These are phyloP conservation scores for Paecilomyces sp. DNA, from an alignment of 2,329 filamentous ascomycete species.

Conservation along the genomic window DNA sequence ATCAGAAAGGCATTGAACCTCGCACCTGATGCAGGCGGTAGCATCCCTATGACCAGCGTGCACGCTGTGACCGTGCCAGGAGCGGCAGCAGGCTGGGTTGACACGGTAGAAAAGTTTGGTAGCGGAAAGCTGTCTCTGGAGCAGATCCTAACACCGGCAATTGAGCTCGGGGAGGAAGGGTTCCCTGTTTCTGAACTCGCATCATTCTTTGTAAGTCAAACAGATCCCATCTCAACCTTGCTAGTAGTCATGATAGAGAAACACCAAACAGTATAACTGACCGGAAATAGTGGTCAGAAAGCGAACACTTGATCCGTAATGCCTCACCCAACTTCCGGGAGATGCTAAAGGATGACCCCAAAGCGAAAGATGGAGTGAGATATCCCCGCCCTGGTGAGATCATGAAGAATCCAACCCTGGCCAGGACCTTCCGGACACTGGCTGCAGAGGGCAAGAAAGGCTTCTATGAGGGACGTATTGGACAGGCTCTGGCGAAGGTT, in stretches of 20 bases:
- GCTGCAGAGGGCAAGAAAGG: conserved; percentile 77
- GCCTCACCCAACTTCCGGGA: conserved; percentile 83
- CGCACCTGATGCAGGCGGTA: conserved; percentile 46
- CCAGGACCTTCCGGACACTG: conserved; percentile 71
- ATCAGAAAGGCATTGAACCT: conserved; percentile 65
- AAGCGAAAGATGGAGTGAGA: conserved; percentile 61
- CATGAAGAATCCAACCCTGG: conserved; percentile 77
- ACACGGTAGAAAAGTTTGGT: conserved; percentile 80
- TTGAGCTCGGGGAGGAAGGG: conserved; percentile 77
- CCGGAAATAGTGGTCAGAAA: conserved; percentile 58
- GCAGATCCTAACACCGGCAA: conserved; percentile 74
- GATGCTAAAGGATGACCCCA: conserved; percentile 73
- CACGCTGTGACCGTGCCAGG: conserved; percentile 84
- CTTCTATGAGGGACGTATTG: conserved; percentile 82
- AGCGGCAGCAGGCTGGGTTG: conserved; percentile 87
- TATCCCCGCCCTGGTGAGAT: conserved; percentile 76
- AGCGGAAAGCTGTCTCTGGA: conserved; percentile 73
- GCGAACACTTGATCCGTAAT: conserved; percentile 56
- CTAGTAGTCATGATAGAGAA: neutral
- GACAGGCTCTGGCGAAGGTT: conserved; percentile 71
- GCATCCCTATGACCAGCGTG: conserved; percentile 68
- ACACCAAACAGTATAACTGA: neutral
- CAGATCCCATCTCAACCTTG: neutral
- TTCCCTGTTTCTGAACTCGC: conserved; percentile 83
- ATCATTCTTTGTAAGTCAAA: conserved; percentile 54